A percentile compares a stretch with the other conserved stretches of the same genome.
Conservation (phyloP, 2,329 filamentous ascomycete genomes). For the Cladophialophora bantiana region DNA sequence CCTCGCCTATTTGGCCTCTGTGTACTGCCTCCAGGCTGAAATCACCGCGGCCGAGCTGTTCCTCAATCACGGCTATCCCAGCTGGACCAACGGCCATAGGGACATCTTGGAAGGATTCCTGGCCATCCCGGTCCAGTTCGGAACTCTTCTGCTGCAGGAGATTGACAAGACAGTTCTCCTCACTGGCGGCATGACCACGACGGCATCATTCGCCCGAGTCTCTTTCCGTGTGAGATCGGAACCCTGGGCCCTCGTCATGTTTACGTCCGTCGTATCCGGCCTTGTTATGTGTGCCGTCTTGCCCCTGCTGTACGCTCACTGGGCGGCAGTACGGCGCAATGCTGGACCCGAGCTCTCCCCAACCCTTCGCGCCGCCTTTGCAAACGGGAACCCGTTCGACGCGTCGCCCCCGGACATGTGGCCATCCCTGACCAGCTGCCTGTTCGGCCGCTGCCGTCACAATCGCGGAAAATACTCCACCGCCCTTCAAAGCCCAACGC, state of each 20-base stretch:
- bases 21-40: slow-evolving; percentile 5
- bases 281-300: not conserved
- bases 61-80: not conserved
- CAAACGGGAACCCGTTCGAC: not conserved
- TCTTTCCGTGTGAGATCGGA: slow-evolving; percentile 5
- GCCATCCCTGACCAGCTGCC: not conserved
- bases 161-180: not conserved
- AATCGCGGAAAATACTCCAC: not conserved
- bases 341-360: not conserved
- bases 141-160: not conserved
- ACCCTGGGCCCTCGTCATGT: slow-evolving; percentile 2
- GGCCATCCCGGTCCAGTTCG: slow-evolving; percentile 1
- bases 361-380: not conserved
- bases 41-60: slow-evolving; percentile 8
- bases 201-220: slow-evolving; percentile 3
- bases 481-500: not conserved
- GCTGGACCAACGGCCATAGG: slow-evolving; percentile 1
- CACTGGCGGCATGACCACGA: not conserved
- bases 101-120: slow-evolving; percentile 6
- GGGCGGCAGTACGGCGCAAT: not conserved
- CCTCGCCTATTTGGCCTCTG: slow-evolving; percentile 5
- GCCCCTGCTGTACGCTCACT: slow-evolving; percentile 3
- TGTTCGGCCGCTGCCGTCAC: not conserved
- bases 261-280: not conserved
- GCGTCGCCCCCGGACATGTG: not conserved